Evolutionary conservation across 139 green algal species (phyloP).

Genomic region (Nannochloris sp.): DNA sequence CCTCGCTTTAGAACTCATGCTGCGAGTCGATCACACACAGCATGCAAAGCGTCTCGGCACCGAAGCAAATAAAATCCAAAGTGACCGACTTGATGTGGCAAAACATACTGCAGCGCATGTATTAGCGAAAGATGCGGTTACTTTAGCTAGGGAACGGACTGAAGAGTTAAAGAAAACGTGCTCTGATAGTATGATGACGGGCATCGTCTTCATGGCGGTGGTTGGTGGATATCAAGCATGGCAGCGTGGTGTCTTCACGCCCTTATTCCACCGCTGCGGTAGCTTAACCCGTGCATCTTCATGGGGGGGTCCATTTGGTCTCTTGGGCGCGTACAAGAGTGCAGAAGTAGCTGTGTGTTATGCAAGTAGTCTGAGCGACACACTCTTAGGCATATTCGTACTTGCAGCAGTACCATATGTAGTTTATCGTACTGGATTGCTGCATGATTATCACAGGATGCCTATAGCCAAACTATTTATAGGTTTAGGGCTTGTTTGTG

Average conservation of each 20-base stretch:
- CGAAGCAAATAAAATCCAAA: slow-evolving; percentile 14
- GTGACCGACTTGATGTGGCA: neutral
- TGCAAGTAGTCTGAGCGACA: slow-evolving; percentile 2
- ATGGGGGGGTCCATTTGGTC: slow-evolving; percentile 7
- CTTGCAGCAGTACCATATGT: slow-evolving; percentile 14
- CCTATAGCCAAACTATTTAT: slow-evolving; percentile 24
- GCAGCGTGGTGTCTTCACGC: neutral
- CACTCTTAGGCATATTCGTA: slow-evolving; percentile 9
- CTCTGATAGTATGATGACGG: slow-evolving; percentile 16
- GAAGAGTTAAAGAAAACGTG: slow-evolving; percentile 9
- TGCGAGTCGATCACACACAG: neutral
- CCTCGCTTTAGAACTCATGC: neutral
- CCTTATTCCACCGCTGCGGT: neutral
- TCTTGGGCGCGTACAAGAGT: neutral
- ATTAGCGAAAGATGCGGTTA: slow-evolving; percentile 4
- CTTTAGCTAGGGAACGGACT: slow-evolving; percentile 6
- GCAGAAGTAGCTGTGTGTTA: neutral
- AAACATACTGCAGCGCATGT: neutral
- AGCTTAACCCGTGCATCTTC: neutral
- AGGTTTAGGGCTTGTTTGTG: slow-evolving; percentile 19
- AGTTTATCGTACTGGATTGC: slow-evolving; percentile 6
- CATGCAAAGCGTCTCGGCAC: neutral
- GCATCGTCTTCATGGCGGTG: slow-evolving; percentile 14
- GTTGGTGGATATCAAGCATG: slow-evolving; percentile 3
- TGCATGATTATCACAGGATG: slow-evolving; percentile 16